A percentile compares a stretch with the other conserved stretches of the same genome.
phyloP scores from a whole-genome alignment of 1,284 basidiomycete species.

The Trichosporon sp. region DNA sequence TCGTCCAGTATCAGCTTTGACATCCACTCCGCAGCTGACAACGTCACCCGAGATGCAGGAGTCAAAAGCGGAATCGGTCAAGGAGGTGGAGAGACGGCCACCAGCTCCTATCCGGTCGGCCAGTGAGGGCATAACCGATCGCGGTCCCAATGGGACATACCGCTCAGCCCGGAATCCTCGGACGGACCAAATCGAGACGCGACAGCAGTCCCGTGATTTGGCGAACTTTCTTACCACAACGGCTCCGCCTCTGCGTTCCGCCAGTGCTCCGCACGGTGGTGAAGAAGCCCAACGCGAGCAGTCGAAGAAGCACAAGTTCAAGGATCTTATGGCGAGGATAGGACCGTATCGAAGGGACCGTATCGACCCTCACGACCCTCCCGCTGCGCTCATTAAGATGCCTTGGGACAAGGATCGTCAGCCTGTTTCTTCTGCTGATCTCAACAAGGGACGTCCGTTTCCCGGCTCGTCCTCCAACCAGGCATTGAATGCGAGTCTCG shows the following conservation, averaged over 20 bases:
- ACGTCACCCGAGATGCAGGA: neutral
- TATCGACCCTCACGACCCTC: neutral
- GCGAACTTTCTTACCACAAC: conserved; percentile 39
- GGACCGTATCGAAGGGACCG: neutral
- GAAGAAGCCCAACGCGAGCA: neutral
- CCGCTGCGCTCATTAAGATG: neutral
- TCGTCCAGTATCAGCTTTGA: neutral
- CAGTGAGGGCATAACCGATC: conserved; percentile 10
- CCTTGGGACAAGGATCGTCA: neutral
- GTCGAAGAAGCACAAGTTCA: conserved; percentile 1
- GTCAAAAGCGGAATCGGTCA: neutral
- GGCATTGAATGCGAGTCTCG: neutral
- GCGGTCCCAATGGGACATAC: neutral
- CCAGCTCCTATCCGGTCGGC: conserved; percentile 5
- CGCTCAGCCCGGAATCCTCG: conserved; percentile 1
- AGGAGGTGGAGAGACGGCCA: neutral
- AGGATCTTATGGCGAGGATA: neutral
- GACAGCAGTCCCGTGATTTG: conserved; percentile 33
- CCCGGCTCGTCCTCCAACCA: neutral
- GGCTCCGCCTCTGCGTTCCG: conserved; percentile 16
- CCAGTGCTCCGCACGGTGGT: neutral
- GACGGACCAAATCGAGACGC: neutral
- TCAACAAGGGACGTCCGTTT: neutral
- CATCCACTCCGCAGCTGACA: neutral
- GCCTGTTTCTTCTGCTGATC: neutral